Conservation (phyloP, 495 filamentous ascomycete genomes). For the Acidiella bohemica region DNA sequence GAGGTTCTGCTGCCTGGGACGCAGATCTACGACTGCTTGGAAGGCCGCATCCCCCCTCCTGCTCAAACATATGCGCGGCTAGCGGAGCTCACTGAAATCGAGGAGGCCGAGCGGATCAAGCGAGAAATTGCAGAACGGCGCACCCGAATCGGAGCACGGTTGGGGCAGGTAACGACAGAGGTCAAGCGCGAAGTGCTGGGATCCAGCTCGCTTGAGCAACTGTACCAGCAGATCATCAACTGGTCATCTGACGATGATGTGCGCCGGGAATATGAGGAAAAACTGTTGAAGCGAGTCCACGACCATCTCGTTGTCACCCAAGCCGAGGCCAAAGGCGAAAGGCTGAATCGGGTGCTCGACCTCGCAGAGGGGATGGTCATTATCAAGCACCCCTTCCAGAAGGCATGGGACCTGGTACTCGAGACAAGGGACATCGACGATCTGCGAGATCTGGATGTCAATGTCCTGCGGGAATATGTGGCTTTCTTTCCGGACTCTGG, state of each 20-base stretch:
- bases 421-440: slow-evolving; percentile 76
- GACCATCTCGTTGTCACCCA: slow-evolving; percentile 59
- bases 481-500: slow-evolving; percentile 74
- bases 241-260: slow-evolving; percentile 81
- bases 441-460: slow-evolving; percentile 51
- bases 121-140: slow-evolving; percentile 77
- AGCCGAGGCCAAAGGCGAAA: slow-evolving; percentile 47
- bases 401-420: slow-evolving; percentile 80
- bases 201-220: slow-evolving; percentile 51
- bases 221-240: slow-evolving; percentile 73
- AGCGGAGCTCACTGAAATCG: slow-evolving; percentile 70
- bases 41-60: slow-evolving; percentile 73
- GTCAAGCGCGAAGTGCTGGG: slow-evolving; percentile 74
- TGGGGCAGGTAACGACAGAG: slow-evolving; percentile 69
- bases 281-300: slow-evolving; percentile 66
- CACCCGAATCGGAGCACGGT: slow-evolving; percentile 71
- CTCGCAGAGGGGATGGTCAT: slow-evolving; percentile 85
- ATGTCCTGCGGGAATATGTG: slow-evolving; percentile 63
- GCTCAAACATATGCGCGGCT: slow-evolving; percentile 67
- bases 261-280: slow-evolving; percentile 77
- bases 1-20: slow-evolving; percentile 62
- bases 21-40: slow-evolving; percentile 65
- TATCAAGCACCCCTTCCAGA: slow-evolving; percentile 77
- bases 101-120: slow-evolving; percentile 86
- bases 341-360: slow-evolving; percentile 55